Base-by-base conservation (phyloP, 345 rosid genomes). In the Moricandia moricandioides region DNA sequence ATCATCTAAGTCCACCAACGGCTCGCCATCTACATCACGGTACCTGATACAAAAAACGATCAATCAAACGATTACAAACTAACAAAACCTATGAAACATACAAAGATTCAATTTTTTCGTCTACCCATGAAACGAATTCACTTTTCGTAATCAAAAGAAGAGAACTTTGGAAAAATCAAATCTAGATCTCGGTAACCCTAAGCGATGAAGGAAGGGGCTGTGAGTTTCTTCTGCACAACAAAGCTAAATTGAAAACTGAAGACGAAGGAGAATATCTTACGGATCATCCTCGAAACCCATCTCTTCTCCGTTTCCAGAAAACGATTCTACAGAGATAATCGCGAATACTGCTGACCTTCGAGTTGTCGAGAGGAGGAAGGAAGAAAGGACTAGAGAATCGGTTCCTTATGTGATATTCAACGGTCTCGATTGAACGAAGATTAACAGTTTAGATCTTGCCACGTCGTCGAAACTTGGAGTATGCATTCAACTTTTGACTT, bases 21-120 rank as follows among this genome's bases (percentile, higher is more conserved):
- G 85, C 87, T 95, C 99, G 55, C 96, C 99, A 51, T 95, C 96
- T 85, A 86, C 97, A 49, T 95, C 99, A 62, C 91, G 96, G 49
- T 85, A 85, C 74, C 99, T 95, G 79, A 24, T 56, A 67, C 10
- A 3, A 40, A 21, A 65, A 43, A 40, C 45, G 26, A 56, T 30
- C 21, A 45, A 55, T 52, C 37, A 13, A 40, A 62, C 33, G 16
- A 54, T 52, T 35, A 62, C 49, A 16, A 14, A 35, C 66, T 29
- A 67, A 8, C 10, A 1, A 47, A 67, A 29, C 31, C 31, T 4
- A 40, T 65, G 35, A 72, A 57, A 51, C 6, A 57, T 47, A 57
- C 0, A 52, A 52, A 4, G 64, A 8, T 13, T 9, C 2, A 51
- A 16, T 5, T 12, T 33, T 76, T 24, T 31, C 31, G 21, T 74